These are phyloP conservation scores for Iodosphaeria phyllophila DNA, from an alignment of 2,329 filamentous ascomycete genomes.

Conservation along the genomic window DNA sequence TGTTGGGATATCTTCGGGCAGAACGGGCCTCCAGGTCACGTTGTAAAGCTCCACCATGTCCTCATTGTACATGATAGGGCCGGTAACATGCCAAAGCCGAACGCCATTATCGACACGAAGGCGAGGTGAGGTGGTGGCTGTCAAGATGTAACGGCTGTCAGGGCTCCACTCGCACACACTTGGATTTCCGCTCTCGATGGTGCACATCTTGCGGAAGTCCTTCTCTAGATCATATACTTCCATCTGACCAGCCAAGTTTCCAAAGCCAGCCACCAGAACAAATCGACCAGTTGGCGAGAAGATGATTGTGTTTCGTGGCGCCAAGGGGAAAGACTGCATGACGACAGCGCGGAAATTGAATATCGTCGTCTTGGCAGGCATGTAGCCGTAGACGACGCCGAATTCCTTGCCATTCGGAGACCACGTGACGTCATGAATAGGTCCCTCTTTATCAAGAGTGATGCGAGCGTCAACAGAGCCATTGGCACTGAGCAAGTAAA, in stretches of 20 bases:
- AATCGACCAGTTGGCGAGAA: constrained; percentile 92
- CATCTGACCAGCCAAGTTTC: constrained; percentile 92
- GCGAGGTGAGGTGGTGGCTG: constrained; percentile 89
- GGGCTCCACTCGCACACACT: constrained; percentile 96
- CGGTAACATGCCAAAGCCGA: constrained; percentile 84
- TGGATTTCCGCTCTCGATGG: constrained; percentile 87
- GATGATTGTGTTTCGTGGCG: constrained; percentile 80
- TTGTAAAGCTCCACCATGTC: constrained; percentile 92
- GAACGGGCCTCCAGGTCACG: constrained; percentile 69
- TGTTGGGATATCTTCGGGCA: constrained; percentile 34
- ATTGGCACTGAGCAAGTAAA: constrained; percentile 85
- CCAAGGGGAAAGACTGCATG: constrained; percentile 71
- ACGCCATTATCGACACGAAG: constrained; percentile 93
- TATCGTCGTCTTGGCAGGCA: constrained; percentile 97
- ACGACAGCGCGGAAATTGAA: constrained; percentile 79
- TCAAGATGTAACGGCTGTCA: constrained; percentile 88
- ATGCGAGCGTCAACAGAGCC: constrained; percentile 87
- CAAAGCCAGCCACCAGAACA: constrained; percentile 86
- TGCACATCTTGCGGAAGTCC: constrained; percentile 80
- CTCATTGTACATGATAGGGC: constrained; percentile 82
- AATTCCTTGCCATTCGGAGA: constrained; percentile 96
- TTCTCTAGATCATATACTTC: constrained; percentile 94
- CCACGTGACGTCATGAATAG: constrained; percentile 97
- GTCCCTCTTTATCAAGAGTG: constrained; percentile 86
- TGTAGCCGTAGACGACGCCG: constrained; percentile 91